Evolutionary conservation across 106 monocot genomes (phyloP).

Genomic region (Acanthochlamys bracteata): DNA sequence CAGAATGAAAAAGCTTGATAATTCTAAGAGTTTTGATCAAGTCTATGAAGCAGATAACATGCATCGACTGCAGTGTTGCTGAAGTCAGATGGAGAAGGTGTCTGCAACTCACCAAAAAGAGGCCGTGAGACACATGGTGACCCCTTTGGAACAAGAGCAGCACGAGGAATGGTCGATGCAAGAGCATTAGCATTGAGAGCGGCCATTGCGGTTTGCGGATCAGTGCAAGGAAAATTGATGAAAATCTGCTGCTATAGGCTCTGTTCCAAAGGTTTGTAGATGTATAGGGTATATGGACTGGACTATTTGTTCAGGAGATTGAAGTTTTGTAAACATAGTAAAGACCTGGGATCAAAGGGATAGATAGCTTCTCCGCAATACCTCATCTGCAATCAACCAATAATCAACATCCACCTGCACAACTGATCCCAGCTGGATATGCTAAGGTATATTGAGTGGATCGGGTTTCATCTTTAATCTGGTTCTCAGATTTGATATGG

Average conservation of each 20-base stretch:
- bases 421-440: too few species aligned
- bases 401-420: too few species aligned
- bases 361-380: too few species aligned
- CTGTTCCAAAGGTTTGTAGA: not conserved
- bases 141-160: not conserved
- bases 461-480: too few species aligned
- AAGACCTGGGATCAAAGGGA: too few species aligned
- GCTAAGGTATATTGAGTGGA: too few species aligned
- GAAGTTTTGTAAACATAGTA: too few species aligned
- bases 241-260: not conserved
- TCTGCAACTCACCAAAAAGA: conserved; percentile 18
- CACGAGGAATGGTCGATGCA: conserved; percentile 3
- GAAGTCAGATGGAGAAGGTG: not conserved
- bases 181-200: conserved; percentile 8
- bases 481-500: too few species aligned
- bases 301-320: too few species aligned
- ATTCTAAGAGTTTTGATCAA: not conserved
- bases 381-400: too few species aligned
- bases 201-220: conserved; percentile 2
- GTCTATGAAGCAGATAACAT: not conserved
- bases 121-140: not conserved
- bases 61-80: not conserved
- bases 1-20: too few species aligned
- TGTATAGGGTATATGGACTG: not conserved
- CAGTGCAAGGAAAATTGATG: not conserved